A percentile compares a stretch with the other conserved stretches of the same genome.
Conservation (phyloP, 2,329 filamentous ascomycete genomes). For the Ophiostoma sp. region DNA sequence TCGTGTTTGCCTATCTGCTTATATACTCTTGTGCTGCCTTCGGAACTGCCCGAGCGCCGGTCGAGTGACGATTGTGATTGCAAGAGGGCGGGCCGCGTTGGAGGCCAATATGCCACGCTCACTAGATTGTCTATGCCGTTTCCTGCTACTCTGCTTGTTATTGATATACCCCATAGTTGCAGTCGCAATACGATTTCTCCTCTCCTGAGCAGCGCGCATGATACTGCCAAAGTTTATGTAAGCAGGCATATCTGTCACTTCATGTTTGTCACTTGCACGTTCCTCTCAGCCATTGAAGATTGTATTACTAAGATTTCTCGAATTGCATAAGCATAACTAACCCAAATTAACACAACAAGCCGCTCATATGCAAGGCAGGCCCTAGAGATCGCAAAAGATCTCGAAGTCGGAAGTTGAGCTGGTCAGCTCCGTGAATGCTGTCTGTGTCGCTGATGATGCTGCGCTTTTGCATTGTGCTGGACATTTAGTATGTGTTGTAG, state of each 20-base stretch:
- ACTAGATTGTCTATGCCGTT: too few species aligned
- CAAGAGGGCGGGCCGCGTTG: too few species aligned
- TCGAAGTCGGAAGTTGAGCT: constrained; percentile 42
- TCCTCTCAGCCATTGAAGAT: neutral
- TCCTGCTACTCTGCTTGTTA: neutral
- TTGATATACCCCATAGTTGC: too few species aligned
- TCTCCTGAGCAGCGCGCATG: neutral
- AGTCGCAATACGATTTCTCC: neutral
- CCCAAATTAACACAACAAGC: too few species aligned
- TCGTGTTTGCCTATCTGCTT: neutral
- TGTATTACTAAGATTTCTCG: neutral
- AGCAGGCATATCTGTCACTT: neutral
- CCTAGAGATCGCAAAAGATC: constrained; percentile 41
- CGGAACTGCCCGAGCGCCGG: too few species aligned
- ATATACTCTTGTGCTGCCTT: neutral
- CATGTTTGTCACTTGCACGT: neutral
- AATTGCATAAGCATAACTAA: neutral
- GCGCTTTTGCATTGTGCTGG: constrained; percentile 39
- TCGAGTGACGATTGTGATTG: too few species aligned
- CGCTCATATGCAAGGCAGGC: too few species aligned
- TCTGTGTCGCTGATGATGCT: constrained; percentile 32
- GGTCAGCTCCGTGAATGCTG: constrained; percentile 34
- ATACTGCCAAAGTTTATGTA: neutral
- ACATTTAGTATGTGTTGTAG: neutral
- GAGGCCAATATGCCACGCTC: too few species aligned